These are phyloP conservation scores for Cornus suecica DNA, from an alignment of 148 eudicot species.

Conservation along the genomic window DNA sequence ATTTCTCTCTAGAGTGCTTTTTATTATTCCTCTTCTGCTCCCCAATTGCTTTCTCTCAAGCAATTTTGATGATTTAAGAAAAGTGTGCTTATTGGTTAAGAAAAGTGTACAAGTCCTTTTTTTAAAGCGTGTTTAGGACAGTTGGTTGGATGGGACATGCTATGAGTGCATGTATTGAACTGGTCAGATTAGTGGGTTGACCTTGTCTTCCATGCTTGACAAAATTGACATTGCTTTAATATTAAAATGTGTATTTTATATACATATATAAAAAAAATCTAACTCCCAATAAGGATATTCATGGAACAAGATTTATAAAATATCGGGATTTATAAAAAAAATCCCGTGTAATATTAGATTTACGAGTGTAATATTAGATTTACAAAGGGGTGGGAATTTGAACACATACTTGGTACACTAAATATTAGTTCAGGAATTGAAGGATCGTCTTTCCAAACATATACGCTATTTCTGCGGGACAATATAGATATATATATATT, in stretches of 20 bases:
- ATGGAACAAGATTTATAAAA: too few relatives aligned
- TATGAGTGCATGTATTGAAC: conserved; percentile 13
- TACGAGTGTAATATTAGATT: too few relatives aligned
- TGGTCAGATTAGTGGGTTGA: conserved; percentile 6
- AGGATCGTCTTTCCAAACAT: too few relatives aligned
- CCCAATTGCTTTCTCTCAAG: conserved; percentile 7
- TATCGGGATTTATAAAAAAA: too few relatives aligned
- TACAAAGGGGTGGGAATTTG: too few relatives aligned
- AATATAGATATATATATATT: too few relatives aligned
- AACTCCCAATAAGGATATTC: too few relatives aligned
- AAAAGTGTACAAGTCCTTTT: conserved; percentile 3
- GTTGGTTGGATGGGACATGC: conserved; percentile 18
- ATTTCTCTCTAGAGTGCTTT: too few relatives aligned
- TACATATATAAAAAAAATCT: too few relatives aligned
- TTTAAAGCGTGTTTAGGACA: conserved; percentile 8
- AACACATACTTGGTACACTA: not conserved
- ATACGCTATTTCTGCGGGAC: too few relatives aligned
- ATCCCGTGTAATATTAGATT: too few relatives aligned
- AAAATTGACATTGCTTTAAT: not conserved
- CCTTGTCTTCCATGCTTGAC: conserved; percentile 12
- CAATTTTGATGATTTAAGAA: not conserved
- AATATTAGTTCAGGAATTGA: not conserved
- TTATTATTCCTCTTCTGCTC: not conserved
- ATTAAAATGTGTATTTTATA: too few relatives aligned
- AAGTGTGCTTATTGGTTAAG: conserved; percentile 27